These are phyloP conservation scores for Sutorius eximius DNA, from an alignment of 1,284 basidiomycete species.

Conservation along the genomic window DNA sequence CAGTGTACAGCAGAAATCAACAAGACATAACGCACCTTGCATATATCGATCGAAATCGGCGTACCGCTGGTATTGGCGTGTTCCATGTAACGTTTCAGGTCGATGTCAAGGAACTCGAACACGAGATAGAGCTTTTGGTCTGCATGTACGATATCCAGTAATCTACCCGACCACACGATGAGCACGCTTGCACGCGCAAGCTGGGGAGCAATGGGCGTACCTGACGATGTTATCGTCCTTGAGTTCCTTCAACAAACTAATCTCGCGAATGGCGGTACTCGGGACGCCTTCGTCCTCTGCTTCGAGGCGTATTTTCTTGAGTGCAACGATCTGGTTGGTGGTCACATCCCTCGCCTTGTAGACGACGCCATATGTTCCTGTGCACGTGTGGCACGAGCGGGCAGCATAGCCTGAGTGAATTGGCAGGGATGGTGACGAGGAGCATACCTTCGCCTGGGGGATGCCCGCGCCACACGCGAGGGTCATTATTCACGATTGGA, in stretches of 20 bases:
- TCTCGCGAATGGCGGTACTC: slow-evolving; percentile 96
- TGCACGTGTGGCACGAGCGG: slow-evolving; percentile 12
- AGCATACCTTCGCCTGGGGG: slow-evolving; percentile 55
- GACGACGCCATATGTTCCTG: slow-evolving; percentile 98
- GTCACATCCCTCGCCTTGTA: slow-evolving; percentile 86
- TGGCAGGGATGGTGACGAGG: too few species aligned
- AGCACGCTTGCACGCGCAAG: slow-evolving; percentile 13
- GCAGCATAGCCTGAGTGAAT: background rate
- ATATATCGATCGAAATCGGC: slow-evolving; percentile 75
- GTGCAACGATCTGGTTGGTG: slow-evolving; percentile 80
- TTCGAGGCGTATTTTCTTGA: slow-evolving; percentile 98
- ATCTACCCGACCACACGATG: slow-evolving; percentile 44
- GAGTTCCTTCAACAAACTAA: slow-evolving; percentile 95
- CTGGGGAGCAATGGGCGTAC: slow-evolving; percentile 39
- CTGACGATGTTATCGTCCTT: slow-evolving; percentile 94
- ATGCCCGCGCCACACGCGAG: slow-evolving; percentile 20
- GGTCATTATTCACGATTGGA: slow-evolving; percentile 17
- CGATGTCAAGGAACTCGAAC: slow-evolving; percentile 93
- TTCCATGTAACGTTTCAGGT: slow-evolving; percentile 97
- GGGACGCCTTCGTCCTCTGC: slow-evolving; percentile 98
- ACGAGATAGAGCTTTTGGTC: slow-evolving; percentile 97
- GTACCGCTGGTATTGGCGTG: slow-evolving; percentile 71
- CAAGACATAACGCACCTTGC: slow-evolving; percentile 62
- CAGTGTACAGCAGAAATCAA: background rate
- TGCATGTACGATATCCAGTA: slow-evolving; percentile 95